phyloP scores from a whole-genome alignment of 805 yeast genomes.

The Sugiyamaella boreocaroliniensis region DNA sequence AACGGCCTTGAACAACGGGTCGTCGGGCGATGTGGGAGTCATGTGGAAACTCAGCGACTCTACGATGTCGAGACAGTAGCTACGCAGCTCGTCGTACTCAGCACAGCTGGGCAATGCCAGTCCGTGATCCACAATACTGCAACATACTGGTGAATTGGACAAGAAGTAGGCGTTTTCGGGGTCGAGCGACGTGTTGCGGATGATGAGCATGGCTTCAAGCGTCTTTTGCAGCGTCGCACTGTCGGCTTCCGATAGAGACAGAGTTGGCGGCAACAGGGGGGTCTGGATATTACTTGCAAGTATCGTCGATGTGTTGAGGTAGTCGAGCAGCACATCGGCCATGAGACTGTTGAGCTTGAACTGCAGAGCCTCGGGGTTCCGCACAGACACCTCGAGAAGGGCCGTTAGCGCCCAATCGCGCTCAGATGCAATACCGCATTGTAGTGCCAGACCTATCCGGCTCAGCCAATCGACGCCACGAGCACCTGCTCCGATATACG shows the following conservation, averaged over 20 bases:
- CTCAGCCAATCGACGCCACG: conserved; percentile 58
- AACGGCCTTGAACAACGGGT: conserved; percentile 55
- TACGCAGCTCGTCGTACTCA: conserved; percentile 47
- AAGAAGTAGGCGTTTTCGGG: conserved; percentile 72
- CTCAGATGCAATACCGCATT: conserved; percentile 58
- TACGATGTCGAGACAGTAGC: conserved; percentile 67
- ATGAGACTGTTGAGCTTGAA: conserved; percentile 34
- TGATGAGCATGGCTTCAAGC: conserved; percentile 52
- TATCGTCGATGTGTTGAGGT: neutral
- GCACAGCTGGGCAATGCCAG: conserved; percentile 29
- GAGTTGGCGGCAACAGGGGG: neutral
- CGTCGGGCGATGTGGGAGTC: conserved; percentile 66
- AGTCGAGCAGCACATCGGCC: neutral
- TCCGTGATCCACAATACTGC: conserved; percentile 39
- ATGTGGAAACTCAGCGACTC: conserved; percentile 81
- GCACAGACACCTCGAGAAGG: conserved; percentile 40
- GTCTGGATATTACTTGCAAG: neutral
- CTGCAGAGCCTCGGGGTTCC: conserved; percentile 43
- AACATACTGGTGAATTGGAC: conserved; percentile 47
- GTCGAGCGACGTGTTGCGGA: conserved; percentile 81
- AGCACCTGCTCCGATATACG: conserved; percentile 29
- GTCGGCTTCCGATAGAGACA: conserved; percentile 6
- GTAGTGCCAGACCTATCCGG: conserved; percentile 65
- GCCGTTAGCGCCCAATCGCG: conserved; percentile 64
- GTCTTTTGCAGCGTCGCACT: conserved; percentile 16